Evolutionary conservation across 257 asterid genomes (phyloP).

Genomic region (Scutellaria galericulata): DNA sequence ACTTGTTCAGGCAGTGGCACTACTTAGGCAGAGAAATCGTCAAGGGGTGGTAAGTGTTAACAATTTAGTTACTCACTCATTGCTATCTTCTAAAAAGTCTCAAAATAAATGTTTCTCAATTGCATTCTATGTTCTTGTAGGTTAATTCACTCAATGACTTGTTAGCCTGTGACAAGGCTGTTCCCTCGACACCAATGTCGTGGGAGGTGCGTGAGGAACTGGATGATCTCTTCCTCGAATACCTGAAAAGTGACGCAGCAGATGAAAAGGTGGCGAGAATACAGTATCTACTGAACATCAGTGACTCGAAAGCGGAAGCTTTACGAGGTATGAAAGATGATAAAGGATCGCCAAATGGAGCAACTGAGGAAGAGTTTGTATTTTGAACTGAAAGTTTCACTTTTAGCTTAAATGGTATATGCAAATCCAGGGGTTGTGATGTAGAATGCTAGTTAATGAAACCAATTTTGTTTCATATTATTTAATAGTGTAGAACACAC

Average conservation of each 20-base stretch:
- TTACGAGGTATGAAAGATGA: constrained; percentile 61
- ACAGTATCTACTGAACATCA: constrained; percentile 79
- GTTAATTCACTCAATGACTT: constrained; percentile 85
- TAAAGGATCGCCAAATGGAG: constrained; percentile 46
- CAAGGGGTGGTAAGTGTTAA: constrained; percentile 69
- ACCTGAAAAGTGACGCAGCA: constrained; percentile 58
- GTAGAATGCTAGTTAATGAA: constrained; percentile 20
- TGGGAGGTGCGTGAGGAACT: constrained; percentile 91
- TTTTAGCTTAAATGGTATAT: constrained; percentile 4
- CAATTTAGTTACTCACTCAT: constrained; percentile 15
- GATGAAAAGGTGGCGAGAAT: constrained; percentile 72
- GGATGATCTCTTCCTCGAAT: constrained; percentile 69
- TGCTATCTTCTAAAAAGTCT: neutral
- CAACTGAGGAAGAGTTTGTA: constrained; percentile 74
- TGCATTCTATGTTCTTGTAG: constrained; percentile 43
- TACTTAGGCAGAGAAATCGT: constrained; percentile 79
- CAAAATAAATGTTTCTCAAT: constrained; percentile 23
- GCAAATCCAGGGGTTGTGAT: constrained; percentile 1
- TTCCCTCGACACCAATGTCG: constrained; percentile 72
- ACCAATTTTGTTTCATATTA: constrained; percentile 37
- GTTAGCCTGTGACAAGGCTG: constrained; percentile 96
- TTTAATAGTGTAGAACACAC: constrained; percentile 21
- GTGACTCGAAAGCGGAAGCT: constrained; percentile 76
- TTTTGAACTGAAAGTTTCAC: constrained; percentile 42
- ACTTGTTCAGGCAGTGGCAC: constrained; percentile 85